Evolutionary conservation across 148 eudicot species (phyloP), one percentile per base, ranked within the genome.

Genomic region (Suaeda aralocaspica): DNA sequence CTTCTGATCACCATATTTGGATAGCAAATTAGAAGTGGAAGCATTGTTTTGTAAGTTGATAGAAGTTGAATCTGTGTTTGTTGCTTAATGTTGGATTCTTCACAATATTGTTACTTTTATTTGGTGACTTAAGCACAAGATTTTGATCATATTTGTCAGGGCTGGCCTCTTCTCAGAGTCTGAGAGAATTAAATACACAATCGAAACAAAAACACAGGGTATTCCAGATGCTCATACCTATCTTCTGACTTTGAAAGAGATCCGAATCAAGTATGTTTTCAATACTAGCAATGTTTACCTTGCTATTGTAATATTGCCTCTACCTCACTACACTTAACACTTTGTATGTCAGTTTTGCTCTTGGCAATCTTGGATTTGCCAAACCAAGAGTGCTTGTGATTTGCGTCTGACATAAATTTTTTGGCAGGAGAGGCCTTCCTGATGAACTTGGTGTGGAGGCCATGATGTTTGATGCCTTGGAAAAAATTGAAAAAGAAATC

Each of bases 381-480:
- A 59, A 5, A 5, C 59, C 30, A 33, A 21, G 9, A 36, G 8
- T 12, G 0, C 6, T 33, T 25, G 15, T 34, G 31, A 19, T 19
- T 60, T 60, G 51, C 3, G n/a, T 24, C 39, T 31, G 39, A 64
- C 34, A 26, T 15, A 50, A 42, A 58, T 48, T 67, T 48, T 70
- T 71, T 29, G 78, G 79, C 85, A 94, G 98, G 96, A 87, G 91
- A 59, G 97, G 97, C 66, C 84, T 91, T 51, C 48, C 86, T 72
- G 98, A 94, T 77, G 90, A 91, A 8, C 89, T 89, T 64, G 98
- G 97, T 74, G 88, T 86, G 8, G 97, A 91, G 83, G 84, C 86
- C 30, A 78, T 94, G 98, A 89, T 89, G 98, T 83, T 89, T 81
- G 89, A 87, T 44, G 98, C 97, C 28, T 80, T 94, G 70, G 97